Conservation (phyloP, 2,329 filamentous ascomycete species). For the Phialophora tarda region DNA sequence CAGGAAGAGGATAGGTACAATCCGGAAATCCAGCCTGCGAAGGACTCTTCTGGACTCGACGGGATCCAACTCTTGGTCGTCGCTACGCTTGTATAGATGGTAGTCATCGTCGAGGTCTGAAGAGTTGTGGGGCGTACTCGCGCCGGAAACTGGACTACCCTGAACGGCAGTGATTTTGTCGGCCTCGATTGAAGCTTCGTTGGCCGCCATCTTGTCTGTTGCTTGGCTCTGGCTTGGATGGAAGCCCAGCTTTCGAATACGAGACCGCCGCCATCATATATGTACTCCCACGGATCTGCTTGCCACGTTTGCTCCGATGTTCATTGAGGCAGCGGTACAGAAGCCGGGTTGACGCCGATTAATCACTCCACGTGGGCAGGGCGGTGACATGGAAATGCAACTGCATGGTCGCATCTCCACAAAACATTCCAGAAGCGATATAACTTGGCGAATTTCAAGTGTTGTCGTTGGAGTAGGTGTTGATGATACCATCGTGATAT, state of each 20-base stretch:
- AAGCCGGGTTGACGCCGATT: slow-evolving; percentile 2
- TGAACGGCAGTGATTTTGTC: slow-evolving; percentile 30
- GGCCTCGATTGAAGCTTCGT: slow-evolving; percentile 15
- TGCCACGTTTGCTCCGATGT: not conserved
- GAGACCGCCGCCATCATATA: not conserved
- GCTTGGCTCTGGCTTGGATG: not conserved
- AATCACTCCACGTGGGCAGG: slow-evolving; percentile 4
- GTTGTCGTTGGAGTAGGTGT: slow-evolving; percentile 4
- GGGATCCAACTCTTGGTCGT: slow-evolving; percentile 39
- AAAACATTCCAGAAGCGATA: not conserved
- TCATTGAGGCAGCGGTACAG: not conserved
- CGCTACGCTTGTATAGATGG: slow-evolving; percentile 45
- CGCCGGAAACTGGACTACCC: slow-evolving; percentile 19
- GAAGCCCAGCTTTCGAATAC: not conserved
- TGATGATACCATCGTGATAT: slow-evolving; percentile 25
- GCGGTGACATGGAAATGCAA: not conserved
- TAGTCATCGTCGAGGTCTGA: slow-evolving; percentile 47
- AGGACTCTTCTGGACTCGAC: slow-evolving; percentile 30
- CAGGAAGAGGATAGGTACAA: slow-evolving; percentile 35
- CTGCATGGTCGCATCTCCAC: slow-evolving; percentile 11
- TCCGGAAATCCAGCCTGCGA: slow-evolving; percentile 35
- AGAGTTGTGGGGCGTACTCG: slow-evolving; percentile 17
- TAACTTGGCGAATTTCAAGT: not conserved
- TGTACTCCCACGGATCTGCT: not conserved
- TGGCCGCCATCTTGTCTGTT: slow-evolving; percentile 23